Evolutionary conservation across 2,329 filamentous ascomycete species (phyloP), one percentile per base, ranked within the genome.

Genomic region (Aspergillus tanneri): DNA sequence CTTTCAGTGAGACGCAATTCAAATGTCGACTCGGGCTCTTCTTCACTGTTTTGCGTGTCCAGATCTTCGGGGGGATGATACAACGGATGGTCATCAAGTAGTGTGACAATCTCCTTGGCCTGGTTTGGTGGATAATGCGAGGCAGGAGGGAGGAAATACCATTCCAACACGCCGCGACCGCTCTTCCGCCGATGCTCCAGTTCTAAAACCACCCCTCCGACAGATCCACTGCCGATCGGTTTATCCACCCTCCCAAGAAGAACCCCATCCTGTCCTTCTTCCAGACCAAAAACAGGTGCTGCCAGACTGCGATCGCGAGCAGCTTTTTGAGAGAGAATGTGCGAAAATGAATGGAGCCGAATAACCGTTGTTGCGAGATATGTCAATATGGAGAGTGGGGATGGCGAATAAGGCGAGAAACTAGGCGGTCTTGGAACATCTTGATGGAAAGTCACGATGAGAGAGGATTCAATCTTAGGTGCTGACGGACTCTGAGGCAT

Each of bases 351-450:
- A 30, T 86, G 83, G 0, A 88, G 77, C 4, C 81, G 84, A 50
- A 97, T 78, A 44, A 97, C 81, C 3, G 90, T 86, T 3, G 93
- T 99, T n/a, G 91, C 88, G 49, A 96, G 83, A 69, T 95, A 95
- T 37, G 79, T 81, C 18, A 97, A 77, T 1, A 90, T 74, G 1
- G 84, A 84, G 10, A 95, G 76, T 0, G 90, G 83, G 22, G 82
- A 73, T 1, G 90, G 89, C 14, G 81, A 73, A 69, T 69, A 79
- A 27, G 64, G 48, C 39, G 61, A 57, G 24, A 61, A 55, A 10
- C 66, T 56, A n/a, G 66, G 55, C 4, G 65, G 69, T 45, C 83
- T 69, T 1, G 89, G 86, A 3, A 92, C 79, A 69, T 97, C 92
- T 43, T 80, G 76, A 73, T 97, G 93, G 68, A 95, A 95, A 50